phyloP scores from a whole-genome alignment of 2,329 filamentous ascomycete genomes.

The Aspergillus candidus region DNA sequence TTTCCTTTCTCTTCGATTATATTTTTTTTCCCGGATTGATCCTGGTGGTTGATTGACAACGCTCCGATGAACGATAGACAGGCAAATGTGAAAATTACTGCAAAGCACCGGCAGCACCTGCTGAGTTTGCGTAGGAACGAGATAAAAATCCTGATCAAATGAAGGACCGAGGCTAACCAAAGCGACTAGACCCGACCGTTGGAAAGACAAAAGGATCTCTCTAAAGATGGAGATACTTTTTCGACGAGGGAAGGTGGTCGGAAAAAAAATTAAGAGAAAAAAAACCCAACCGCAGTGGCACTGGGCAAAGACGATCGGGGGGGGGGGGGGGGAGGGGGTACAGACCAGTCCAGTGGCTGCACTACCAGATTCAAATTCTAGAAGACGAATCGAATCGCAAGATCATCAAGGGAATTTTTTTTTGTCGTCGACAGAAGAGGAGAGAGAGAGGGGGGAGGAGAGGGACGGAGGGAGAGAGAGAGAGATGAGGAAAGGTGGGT shows the following conservation, averaged over 20 bases:
- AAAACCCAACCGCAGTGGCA: slow-evolving; percentile 24
- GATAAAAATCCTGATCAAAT: slow-evolving; percentile 8
- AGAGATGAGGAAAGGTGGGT: slow-evolving; percentile 2
- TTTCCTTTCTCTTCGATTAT: background rate
- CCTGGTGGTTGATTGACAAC: slow-evolving; percentile 3
- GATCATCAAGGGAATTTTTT: slow-evolving; percentile 16
- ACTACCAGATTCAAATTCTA: slow-evolving; percentile 29
- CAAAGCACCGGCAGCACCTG: slow-evolving; percentile 71
- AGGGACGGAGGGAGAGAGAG: slow-evolving; percentile 12
- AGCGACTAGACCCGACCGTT: background rate
- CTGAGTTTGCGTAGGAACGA: slow-evolving; percentile 49
- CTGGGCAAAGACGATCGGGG: slow-evolving; percentile 29
- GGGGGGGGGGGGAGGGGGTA: no score
- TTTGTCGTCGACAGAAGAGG: slow-evolving; percentile 9
- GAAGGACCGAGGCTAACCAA: background rate
- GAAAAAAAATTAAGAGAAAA: slow-evolving; percentile 11
- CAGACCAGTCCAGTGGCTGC: slow-evolving; percentile 44
- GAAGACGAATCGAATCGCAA: slow-evolving; percentile 20
- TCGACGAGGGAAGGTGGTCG: background rate
- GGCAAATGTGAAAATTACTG: slow-evolving; percentile 33
- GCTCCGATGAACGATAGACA: slow-evolving; percentile 27
- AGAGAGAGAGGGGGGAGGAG: slow-evolving; percentile 13
- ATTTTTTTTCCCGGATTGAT: no score
- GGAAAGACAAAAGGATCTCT: slow-evolving; percentile 15
- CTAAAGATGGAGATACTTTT: slow-evolving; percentile 13